Base-by-base conservation (phyloP, 1,139 yeast species). In the Magnusiomyces ingens region DNA sequence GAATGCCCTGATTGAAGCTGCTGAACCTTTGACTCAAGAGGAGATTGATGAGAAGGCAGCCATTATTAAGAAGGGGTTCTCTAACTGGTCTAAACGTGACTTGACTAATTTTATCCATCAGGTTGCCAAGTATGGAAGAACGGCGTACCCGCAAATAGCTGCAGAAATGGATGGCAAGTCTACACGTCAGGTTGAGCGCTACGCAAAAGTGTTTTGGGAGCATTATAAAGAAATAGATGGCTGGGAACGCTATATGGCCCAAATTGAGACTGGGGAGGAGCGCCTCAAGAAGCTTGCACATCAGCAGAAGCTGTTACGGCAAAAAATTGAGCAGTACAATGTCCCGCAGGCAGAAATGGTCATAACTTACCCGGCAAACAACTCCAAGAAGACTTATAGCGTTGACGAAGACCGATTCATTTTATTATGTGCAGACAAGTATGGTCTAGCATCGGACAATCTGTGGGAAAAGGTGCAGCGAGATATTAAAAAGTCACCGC, bases 81-180 rank as follows among this genome's bases (percentile, higher is more conserved):
- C 80, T 48, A 76, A 76, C 57, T 93, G 99, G 99, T 78, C 90
- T 11, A 82, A 91, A 66, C 80, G 99, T 55, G 99, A 94, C 65
- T 89, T 93, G 64, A 82, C 95, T 48, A 83, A 85, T 55, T 90
- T 88, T 62, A 78, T 93, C 44, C 96, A 87, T 62, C 84, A 86
- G 13, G 79, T 85, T 64, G 96, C 95, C 1, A 84, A 82, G 61
- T 82, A 76, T 66, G 99, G 99, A 0, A 79, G 96, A 49, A 75
- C 79, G 26, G 78, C 81, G 52, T 76, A 76, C 59, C 74, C 71
- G n/a, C 75, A 77, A 41, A 88, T 94, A 48, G 80, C 95, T 0
- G 71, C 74, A 38, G 82, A 84, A 22, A 63, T 71, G 50, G 85
- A 84, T 17, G 80, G 80, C 51, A 90, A 91, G 66, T 72, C 84